A percentile compares a stretch with the other conserved stretches of the same genome.
Conservation (phyloP, 1,284 basidiomycete species). For the Rhodotorula mucilaginosa region DNA sequence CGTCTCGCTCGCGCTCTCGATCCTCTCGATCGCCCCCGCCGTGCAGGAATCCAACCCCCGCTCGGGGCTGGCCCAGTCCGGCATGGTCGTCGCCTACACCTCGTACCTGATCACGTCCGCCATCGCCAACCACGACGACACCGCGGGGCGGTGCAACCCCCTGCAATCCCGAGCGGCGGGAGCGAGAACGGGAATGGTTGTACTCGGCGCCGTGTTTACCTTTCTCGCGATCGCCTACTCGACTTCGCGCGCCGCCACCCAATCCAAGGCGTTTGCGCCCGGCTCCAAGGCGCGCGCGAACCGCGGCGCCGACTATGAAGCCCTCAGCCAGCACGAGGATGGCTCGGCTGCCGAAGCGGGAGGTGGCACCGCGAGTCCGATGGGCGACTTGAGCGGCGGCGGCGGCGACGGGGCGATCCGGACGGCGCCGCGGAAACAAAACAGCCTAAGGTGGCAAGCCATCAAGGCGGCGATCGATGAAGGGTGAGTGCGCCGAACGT, state of each 20-base stretch:
- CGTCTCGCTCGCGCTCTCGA: constrained; percentile 74
- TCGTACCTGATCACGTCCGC: constrained; percentile 94
- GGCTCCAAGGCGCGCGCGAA: constrained; percentile 57
- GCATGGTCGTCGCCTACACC: constrained; percentile 95
- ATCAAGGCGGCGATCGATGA: constrained; percentile 92
- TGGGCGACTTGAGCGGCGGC: not conserved
- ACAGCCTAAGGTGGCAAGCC: constrained; percentile 89
- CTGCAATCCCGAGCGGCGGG: constrained; percentile 62
- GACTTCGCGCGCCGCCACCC: constrained; percentile 91
- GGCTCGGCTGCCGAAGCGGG: constrained; percentile 46
- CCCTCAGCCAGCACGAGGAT: constrained; percentile 45
- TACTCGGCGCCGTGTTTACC: constrained; percentile 91
- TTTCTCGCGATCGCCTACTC: constrained; percentile 98
- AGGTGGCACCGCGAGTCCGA: not conserved
- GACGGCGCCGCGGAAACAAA: constrained; percentile 56
- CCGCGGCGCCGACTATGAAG: constrained; percentile 16
- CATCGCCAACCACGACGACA: constrained; percentile 83
- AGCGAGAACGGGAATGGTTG: constrained; percentile 80
- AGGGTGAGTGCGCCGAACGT: constrained; percentile 57
- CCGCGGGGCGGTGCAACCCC: constrained; percentile 74
- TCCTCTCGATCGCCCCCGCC: constrained; percentile 76
- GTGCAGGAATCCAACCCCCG: constrained; percentile 93
- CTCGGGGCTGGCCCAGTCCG: constrained; percentile 90
- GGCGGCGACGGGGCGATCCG: constrained; percentile 68
- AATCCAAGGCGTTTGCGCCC: constrained; percentile 76